Evolutionary conservation across 208 protist genomes (phyloP).

Genomic region (Spongospora subterranea): DNA sequence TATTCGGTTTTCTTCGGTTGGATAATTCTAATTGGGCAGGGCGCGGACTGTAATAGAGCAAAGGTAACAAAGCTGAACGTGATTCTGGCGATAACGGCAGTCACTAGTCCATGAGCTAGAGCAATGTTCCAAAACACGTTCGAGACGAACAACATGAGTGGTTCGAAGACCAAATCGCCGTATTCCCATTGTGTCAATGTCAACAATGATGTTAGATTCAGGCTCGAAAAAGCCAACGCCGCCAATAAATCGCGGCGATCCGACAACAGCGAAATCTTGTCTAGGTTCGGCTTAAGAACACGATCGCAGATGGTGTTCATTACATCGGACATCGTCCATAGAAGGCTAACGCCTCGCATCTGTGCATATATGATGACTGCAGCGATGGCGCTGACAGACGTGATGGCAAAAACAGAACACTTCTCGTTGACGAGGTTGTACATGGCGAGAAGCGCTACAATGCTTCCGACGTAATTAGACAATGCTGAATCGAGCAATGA

Average conservation of each 20-base stretch:
- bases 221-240: background rate
- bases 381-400: background rate
- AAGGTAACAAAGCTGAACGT: background rate
- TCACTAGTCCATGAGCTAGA: background rate
- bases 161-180: background rate
- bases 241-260: constrained; percentile 13
- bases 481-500: constrained; percentile 9
- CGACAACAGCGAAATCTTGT: background rate
- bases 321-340: background rate
- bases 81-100: background rate
- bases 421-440: background rate
- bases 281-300: background rate
- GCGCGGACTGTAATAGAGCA: background rate
- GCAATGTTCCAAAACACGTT: constrained; percentile 17
- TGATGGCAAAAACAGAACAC: background rate
- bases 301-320: background rate
- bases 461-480: background rate
- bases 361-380: background rate
- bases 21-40: background rate
- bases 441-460: background rate
- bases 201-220: background rate
- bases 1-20: too few relatives aligned
- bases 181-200: background rate
- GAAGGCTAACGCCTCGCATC: background rate
- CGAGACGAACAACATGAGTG: background rate